A percentile compares a stretch with the other conserved stretches of the same genome.
These are phyloP conservation scores for Nigrospora osmanthi DNA, from an alignment of 2,329 filamentous ascomycete species.

Conservation along the genomic window DNA sequence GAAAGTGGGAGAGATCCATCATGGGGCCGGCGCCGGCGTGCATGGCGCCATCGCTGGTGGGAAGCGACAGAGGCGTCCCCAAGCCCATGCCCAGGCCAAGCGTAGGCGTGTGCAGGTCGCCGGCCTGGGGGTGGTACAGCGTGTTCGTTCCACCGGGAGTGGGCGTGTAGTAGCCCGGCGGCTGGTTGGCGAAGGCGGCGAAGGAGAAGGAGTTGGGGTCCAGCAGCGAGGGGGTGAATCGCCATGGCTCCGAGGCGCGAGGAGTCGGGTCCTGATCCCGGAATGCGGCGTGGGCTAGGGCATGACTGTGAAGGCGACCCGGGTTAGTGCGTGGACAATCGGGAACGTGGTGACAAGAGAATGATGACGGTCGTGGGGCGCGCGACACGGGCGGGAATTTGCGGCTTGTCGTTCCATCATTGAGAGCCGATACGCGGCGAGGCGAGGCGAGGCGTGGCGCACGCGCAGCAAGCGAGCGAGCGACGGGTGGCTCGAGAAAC, in stretches of 20 bases:
- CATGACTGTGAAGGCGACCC: constrained; percentile 15
- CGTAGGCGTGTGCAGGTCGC: constrained; percentile 79
- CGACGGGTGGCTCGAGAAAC: no score
- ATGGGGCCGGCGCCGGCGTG: constrained; percentile 51
- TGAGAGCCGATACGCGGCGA: no score
- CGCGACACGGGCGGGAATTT: no score
- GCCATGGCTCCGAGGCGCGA: constrained; percentile 72
- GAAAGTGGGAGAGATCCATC: constrained; percentile 59
- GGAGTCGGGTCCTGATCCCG: constrained; percentile 76
- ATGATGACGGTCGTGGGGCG: no score
- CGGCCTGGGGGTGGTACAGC: constrained; percentile 74
- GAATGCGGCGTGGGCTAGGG: constrained; percentile 34
- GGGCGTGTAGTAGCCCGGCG: constrained; percentile 79
- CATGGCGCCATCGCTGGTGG: constrained; percentile 57
- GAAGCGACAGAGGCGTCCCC: constrained; percentile 73
- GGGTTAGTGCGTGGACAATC: no score
- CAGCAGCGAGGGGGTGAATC: constrained; percentile 81
- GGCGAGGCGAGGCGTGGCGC: no score
- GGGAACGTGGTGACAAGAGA: no score
- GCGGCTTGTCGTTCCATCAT: no score
- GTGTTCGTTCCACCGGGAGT: constrained; percentile 76
- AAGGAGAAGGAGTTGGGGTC: constrained; percentile 82
- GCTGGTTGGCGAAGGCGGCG: constrained; percentile 68
- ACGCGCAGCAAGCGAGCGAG: no score
- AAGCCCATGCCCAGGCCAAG: constrained; percentile 69